Base-by-base conservation (phyloP, 371 early-diverging fungal genomes). In the Blyttiomyces sp. region DNA sequence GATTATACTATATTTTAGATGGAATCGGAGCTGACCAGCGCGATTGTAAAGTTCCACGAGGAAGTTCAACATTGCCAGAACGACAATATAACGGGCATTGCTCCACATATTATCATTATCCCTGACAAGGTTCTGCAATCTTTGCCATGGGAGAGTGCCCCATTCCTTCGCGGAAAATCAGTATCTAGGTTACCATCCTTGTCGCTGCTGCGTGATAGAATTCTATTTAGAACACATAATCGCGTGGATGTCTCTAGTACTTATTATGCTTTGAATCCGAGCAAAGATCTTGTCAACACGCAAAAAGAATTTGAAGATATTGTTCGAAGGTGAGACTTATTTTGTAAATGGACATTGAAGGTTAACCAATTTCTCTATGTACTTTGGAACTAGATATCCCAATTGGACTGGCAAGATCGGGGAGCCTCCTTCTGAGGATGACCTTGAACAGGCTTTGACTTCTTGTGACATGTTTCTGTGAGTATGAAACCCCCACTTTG, bases 251-350 rank as follows among this genome's bases (percentile, higher is more conserved):
- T 66, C 9, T 46, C 61, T 3, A 85, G 72, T 6, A 78, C 84
- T 0, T 90, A 74, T 63, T 97, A 93, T 62, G 75, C 95, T 3
- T 76, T 98, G 42, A 96, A 98, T 71, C 96, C 98, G 0, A 80
- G 80, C 4, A 88, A 88, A 7, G 95, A 98, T 57, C 73, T 98
- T 57, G 71, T 67, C 49, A 76, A 82, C 43, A 98, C 98, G 1
- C 90, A 96, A 70, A 63, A 73, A 1, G 77, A 80, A 51, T 94
- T 96, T 69, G 81, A 82, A 61, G 56, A n/a, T n/a, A n/a, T n/a
- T n/a, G n/a, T n/a, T n/a, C n/a, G n/a, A n/a, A n/a, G n/a, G n/a
- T n/a, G n/a, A n/a, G n/a, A n/a, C n/a, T n/a, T n/a, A n/a, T n/a
- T n/a, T n/a, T n/a, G n/a, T n/a, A n/a, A n/a, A n/a, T n/a, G n/a